A percentile compares a stretch with the other conserved stretches of the same genome.
These are phyloP conservation scores for Thuja plicata DNA, from an alignment of 83 land plant genomes.

Conservation along the genomic window DNA sequence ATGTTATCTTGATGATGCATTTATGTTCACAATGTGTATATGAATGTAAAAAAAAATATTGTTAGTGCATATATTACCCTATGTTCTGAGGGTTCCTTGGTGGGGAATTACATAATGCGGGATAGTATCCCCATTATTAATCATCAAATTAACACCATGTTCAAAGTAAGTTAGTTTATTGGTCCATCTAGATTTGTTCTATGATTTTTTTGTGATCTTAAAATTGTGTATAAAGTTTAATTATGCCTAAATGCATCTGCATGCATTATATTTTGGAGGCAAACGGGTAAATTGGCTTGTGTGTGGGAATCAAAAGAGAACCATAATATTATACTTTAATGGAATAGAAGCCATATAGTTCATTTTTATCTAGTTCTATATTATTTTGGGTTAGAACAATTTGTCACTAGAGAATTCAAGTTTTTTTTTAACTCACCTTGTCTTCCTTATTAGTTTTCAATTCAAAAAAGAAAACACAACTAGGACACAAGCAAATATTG, in stretches of 20 bases:
- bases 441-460: conserved; percentile 54
- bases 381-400: conserved; percentile 77
- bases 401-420: conserved; percentile 42
- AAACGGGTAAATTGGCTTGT: background rate
- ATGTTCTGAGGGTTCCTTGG: too few species aligned
- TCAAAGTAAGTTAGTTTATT: conserved; percentile 19
- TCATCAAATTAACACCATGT: conserved; percentile 61
- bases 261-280: too few species aligned
- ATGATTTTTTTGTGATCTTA: too few species aligned
- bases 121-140: conserved; percentile 44
- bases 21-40: too few species aligned
- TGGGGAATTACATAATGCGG: too few species aligned
- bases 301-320: conserved; percentile 64
- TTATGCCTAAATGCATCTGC: too few species aligned
- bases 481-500: conserved; percentile 29
- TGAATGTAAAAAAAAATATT: too few species aligned
- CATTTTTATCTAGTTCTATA: conserved; percentile 26
- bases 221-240: too few species aligned
- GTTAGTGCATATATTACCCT: too few species aligned
- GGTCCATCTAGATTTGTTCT: too few species aligned
- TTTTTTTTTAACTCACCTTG: conserved; percentile 44
- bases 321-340: conserved; percentile 58
- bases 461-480: conserved; percentile 29
- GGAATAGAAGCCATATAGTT: conserved; percentile 55
- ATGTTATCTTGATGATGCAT: too few species aligned